These are phyloP conservation scores for Fusarium denticulatum DNA, from an alignment of 2,329 filamentous ascomycete species.

Conservation along the genomic window DNA sequence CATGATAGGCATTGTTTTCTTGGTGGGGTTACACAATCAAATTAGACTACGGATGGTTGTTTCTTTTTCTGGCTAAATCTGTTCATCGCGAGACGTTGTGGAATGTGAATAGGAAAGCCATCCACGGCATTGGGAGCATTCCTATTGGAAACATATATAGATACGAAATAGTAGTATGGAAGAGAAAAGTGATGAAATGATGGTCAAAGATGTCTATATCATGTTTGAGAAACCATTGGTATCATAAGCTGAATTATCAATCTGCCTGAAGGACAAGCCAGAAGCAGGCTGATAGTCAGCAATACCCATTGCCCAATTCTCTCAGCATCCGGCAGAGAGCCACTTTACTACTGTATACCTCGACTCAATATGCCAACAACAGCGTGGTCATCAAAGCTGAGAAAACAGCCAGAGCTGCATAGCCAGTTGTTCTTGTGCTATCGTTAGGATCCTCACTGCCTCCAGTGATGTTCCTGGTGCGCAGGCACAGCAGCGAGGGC, in stretches of 20 bases:
- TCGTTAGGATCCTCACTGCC: constrained; percentile 14
- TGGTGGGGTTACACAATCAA: constrained; percentile 38
- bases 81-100: constrained; percentile 36
- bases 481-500: constrained; percentile 12
- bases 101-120: constrained; percentile 32
- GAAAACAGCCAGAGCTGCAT: not conserved
- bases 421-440: not conserved
- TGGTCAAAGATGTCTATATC: not conserved
- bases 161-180: constrained; percentile 31
- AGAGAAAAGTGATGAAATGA: constrained; percentile 26
- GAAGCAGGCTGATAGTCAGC: not conserved
- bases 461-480: constrained; percentile 14
- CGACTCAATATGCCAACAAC: not conserved
- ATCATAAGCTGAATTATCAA: not conserved
- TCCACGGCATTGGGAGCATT: constrained; percentile 14
- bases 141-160: constrained; percentile 35
- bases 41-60: constrained; percentile 47
- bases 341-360: not conserved
- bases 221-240: not conserved
- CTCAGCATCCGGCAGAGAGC: not conserved
- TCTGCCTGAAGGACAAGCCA: not conserved
- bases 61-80: constrained; percentile 44
- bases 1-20: constrained; percentile 44
- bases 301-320: not conserved
- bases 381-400: not conserved